Conservation (phyloP, 139 green algal species). For the Edaphochlamys debaryana region DNA sequence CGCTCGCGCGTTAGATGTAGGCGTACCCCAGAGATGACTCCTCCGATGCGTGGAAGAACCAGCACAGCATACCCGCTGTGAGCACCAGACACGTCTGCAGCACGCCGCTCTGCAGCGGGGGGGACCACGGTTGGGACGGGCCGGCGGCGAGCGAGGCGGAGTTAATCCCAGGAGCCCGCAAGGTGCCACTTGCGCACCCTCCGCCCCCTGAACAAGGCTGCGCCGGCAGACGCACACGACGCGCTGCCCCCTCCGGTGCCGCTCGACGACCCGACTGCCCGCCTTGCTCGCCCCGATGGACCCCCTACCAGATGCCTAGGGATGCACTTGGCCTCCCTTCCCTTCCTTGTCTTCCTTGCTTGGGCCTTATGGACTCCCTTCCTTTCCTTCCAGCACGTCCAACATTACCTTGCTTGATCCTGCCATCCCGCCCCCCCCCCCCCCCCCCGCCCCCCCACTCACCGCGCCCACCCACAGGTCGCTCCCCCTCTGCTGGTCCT, state of each 20-base stretch:
- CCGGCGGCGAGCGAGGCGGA: not conserved
- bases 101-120: slow-evolving; percentile 26
- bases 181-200: not conserved
- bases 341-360: no score
- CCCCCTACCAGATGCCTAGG: no score
- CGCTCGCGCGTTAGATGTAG: slow-evolving; percentile 22
- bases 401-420: not conserved
- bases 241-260: no score
- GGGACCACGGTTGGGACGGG: not conserved
- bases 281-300: no score
- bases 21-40: not conserved
- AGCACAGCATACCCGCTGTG: slow-evolving; percentile 5
- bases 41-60: slow-evolving; percentile 34
- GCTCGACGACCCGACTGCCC: no score
- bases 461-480: slow-evolving; percentile 44
- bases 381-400: not conserved
- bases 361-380: no score
- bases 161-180: not conserved
- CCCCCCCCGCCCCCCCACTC: not conserved
- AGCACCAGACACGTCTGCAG: slow-evolving; percentile 39
- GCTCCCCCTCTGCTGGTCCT: slow-evolving; percentile 11
- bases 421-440: no score
- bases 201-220: not conserved
- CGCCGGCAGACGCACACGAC: not conserved
- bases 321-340: no score